A percentile compares a stretch with the other conserved stretches of the same genome.
Conservation (phyloP, 2,329 filamentous ascomycete genomes). For the Lachnellula suecica region DNA sequence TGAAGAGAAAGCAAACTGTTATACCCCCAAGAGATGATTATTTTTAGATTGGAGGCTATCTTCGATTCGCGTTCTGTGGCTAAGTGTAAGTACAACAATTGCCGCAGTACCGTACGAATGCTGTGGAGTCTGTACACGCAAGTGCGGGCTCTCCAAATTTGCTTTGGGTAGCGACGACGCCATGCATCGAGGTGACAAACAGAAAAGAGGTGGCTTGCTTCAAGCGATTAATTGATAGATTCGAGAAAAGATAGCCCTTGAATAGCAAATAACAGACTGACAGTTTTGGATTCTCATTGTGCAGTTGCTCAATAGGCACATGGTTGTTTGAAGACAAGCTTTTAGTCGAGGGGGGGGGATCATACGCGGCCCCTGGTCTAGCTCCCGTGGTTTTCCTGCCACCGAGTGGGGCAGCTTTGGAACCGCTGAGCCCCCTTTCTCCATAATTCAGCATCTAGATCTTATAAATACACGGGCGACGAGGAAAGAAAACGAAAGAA, state of each 20-base stretch:
- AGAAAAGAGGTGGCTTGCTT: neutral
- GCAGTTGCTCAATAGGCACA: neutral
- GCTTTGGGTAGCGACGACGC: neutral
- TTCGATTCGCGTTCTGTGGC: slow-evolving; percentile 2
- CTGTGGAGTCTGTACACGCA: slow-evolving; percentile 4
- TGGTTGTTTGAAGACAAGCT: neutral
- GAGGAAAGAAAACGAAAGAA: too few species aligned
- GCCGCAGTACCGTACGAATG: slow-evolving; percentile 3
- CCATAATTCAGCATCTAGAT: too few species aligned
- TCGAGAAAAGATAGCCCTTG: neutral
- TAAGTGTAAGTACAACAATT: neutral
- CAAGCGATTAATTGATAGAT: neutral
- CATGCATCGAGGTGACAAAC: neutral
- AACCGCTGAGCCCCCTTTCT: too few species aligned
- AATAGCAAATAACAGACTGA: neutral
- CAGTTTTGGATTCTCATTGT: neutral
- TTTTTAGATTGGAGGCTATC: neutral
- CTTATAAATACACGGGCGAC: too few species aligned
- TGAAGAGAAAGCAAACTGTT: neutral
- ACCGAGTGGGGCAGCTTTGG: too few species aligned
- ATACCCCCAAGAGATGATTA: neutral
- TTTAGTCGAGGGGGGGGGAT: neutral
- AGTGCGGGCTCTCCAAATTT: neutral
- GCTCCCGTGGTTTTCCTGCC: too few species aligned
- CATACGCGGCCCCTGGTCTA: neutral